Evolutionary conservation across 768 basidiomycete species (phyloP).

Genomic region (Trametes elegans): DNA sequence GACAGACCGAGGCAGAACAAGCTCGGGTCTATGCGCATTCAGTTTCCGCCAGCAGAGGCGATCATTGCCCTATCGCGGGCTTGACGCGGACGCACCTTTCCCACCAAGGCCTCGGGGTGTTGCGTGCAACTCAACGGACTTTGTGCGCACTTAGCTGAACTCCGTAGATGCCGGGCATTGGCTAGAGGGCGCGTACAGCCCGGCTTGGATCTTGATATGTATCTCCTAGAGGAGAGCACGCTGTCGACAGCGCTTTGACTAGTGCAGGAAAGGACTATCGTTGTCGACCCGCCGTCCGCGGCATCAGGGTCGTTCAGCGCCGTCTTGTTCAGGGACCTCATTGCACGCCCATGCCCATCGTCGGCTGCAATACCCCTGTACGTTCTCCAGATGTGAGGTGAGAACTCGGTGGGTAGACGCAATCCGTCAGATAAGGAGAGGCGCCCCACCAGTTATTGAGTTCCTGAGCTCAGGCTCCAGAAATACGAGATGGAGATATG

Average conservation of each 20-base stretch:
- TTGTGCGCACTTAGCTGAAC: constrained; percentile 3
- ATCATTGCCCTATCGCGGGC: background rate
- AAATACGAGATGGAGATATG: background rate
- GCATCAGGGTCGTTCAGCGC: too few species aligned
- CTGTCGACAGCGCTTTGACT: background rate
- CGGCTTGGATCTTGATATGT: background rate
- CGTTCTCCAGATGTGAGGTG: too few species aligned
- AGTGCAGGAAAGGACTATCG: background rate
- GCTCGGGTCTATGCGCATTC: background rate
- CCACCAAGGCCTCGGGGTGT: background rate
- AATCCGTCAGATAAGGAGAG: constrained; percentile 4
- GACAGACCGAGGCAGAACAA: background rate
- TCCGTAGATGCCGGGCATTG: constrained; percentile 3
- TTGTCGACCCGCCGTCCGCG: background rate
- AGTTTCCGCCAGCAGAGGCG: too few species aligned
- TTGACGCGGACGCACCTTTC: background rate
- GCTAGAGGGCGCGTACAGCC: background rate
- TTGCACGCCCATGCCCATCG: too few species aligned
- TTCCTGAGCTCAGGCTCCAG: background rate
- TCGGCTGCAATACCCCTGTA: too few species aligned
- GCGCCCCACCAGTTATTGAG: background rate
- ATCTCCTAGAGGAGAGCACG: background rate
- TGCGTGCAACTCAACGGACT: background rate
- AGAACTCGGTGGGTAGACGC: background rate
- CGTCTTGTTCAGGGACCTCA: too few species aligned